These are phyloP conservation scores for Aegilops umbellulata DNA, from an alignment of 176 grass and related monocot species.

Conservation along the genomic window DNA sequence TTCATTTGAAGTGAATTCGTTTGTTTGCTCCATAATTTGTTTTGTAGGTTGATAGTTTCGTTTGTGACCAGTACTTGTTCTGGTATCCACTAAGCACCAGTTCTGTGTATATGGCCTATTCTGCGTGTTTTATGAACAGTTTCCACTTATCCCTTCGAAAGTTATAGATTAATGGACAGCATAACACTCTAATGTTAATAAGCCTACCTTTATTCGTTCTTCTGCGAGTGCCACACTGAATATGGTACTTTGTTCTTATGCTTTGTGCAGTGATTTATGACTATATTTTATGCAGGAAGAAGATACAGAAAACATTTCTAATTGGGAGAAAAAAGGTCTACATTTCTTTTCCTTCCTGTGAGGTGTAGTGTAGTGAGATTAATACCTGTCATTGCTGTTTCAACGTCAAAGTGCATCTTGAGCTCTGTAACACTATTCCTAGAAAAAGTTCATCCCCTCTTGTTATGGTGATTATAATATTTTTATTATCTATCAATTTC, in stretches of 20 bases:
- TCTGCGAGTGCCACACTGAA: not conserved
- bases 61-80: not conserved
- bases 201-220: not conserved
- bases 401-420: slow-evolving; percentile 2
- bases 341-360: not conserved
- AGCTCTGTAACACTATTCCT: not conserved
- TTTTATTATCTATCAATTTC: slow-evolving; percentile 32
- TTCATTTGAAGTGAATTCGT: not conserved
- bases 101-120: not conserved
- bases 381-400: not conserved
- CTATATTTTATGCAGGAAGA: slow-evolving; percentile 59
- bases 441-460: not conserved
- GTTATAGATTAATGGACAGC: not conserved
- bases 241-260: not conserved
- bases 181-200: not conserved
- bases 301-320: slow-evolving; percentile 39
- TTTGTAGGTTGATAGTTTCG: slow-evolving; percentile 16
- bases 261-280: slow-evolving; percentile 34
- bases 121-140: not conserved
- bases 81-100: not conserved
- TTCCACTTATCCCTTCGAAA: not conserved
- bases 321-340: slow-evolving; percentile 78
- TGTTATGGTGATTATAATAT: not conserved
- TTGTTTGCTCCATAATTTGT: not conserved
- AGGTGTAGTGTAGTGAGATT: not conserved